Evolutionary conservation across 352 stramenopile genomes (phyloP).

Genomic region (Phytophthora lateralis): DNA sequence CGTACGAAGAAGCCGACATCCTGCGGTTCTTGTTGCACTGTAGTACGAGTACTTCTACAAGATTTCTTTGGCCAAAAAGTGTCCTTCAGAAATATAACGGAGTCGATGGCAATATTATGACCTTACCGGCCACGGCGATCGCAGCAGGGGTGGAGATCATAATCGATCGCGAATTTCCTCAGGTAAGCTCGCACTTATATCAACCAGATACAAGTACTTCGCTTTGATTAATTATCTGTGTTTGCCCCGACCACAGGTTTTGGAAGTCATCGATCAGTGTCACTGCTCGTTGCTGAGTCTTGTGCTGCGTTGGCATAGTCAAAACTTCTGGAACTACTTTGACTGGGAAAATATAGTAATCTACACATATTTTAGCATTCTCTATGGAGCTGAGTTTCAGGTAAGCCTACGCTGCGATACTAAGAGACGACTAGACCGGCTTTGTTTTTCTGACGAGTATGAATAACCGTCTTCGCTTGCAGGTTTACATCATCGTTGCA

Average conservation of each 20-base stretch:
- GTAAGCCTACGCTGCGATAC: slow-evolving; percentile 21
- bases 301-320: slow-evolving; percentile 53
- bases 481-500: slow-evolving; percentile 62
- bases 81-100: background rate
- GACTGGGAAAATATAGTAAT: slow-evolving; percentile 66
- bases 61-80: slow-evolving; percentile 48
- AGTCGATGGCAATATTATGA: background rate
- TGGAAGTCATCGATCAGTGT: slow-evolving; percentile 46
- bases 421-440: background rate
- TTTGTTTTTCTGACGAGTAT: background rate
- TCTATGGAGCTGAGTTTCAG: slow-evolving; percentile 69
- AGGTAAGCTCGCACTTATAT: slow-evolving; percentile 33
- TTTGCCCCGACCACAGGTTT: slow-evolving; percentile 33
- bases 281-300: slow-evolving; percentile 54
- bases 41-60: slow-evolving; percentile 23
- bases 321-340: slow-evolving; percentile 78
- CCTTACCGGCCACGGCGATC: slow-evolving; percentile 19
- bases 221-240: slow-evolving; percentile 5
- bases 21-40: slow-evolving; percentile 42
- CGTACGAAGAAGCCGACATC: slow-evolving; percentile 40
- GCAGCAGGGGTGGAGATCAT: slow-evolving; percentile 53
- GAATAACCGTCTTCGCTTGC: background rate
- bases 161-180: slow-evolving; percentile 50
- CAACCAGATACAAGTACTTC: no score
- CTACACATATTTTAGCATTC: slow-evolving; percentile 54